Conservation (phyloP, 1,284 basidiomycete genomes). For the Cryptococcus jaspeensis region DNA sequence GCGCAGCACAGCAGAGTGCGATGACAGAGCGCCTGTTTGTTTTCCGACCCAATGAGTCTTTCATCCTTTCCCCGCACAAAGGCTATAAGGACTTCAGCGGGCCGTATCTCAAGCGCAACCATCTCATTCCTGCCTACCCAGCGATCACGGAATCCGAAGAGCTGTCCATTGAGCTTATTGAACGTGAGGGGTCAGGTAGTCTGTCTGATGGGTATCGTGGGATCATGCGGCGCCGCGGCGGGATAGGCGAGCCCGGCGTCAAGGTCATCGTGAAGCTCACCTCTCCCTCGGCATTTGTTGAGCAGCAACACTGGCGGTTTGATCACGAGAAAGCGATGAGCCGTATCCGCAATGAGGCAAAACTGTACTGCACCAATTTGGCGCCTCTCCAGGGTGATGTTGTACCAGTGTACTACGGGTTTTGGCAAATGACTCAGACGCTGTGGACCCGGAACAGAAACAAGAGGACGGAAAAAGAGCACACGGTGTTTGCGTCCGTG, state of each 20-base stretch:
- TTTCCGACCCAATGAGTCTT: background rate
- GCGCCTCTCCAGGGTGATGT: constrained; percentile 5
- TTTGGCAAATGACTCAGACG: constrained; percentile 3
- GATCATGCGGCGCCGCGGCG: background rate
- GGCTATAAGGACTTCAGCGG: background rate
- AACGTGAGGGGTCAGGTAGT: background rate
- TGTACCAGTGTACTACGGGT: constrained; percentile 3
- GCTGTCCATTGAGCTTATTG: background rate
- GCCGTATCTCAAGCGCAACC: background rate
- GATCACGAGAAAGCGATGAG: background rate
- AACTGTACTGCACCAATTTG: background rate
- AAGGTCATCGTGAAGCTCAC: constrained; percentile 4
- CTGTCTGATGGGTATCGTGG: constrained; percentile 7
- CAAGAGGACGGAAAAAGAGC: background rate
- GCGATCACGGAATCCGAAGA: background rate
- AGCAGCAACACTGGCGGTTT: background rate
- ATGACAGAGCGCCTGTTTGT: background rate
- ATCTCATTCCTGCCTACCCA: background rate
- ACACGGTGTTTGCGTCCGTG: background rate
- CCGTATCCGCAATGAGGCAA: background rate
- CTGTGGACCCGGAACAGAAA: background rate
- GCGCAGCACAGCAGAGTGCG: background rate
- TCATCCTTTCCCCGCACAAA: background rate
- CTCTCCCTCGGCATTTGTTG: constrained; percentile 1
- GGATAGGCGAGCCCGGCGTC: background rate